A percentile compares a stretch with the other conserved stretches of the same genome.
Evolutionary conservation across 2,329 filamentous ascomycete genomes (phyloP).

Genomic region (Trichoderma guizhouense): DNA sequence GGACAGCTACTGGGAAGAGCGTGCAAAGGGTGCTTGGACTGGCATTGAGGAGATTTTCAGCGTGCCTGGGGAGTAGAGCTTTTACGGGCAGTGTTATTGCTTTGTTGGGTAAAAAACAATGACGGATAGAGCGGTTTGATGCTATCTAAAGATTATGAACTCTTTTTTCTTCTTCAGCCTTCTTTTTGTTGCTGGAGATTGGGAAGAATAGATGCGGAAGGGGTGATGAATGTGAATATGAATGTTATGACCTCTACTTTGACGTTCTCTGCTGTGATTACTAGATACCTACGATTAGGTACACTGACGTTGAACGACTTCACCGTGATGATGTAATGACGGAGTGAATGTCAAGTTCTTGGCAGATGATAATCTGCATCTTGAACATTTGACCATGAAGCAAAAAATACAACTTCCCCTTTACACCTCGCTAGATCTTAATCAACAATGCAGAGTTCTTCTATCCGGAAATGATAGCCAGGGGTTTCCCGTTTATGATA

Average conservation of each 20-base stretch:
- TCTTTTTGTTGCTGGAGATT: background rate
- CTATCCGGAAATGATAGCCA: background rate
- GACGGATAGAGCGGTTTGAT: background rate
- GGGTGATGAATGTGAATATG: background rate
- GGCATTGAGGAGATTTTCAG: slow-evolving; percentile 52
- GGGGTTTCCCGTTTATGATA: background rate
- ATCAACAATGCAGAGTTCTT: background rate
- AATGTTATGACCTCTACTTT: background rate
- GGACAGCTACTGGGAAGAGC: slow-evolving; percentile 92
- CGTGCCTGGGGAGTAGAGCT: slow-evolving; percentile 27
- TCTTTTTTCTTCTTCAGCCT: background rate
- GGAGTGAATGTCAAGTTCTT: background rate
- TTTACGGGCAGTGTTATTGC: slow-evolving; percentile 4
- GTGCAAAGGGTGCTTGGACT: slow-evolving; percentile 64
- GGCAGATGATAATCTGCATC: slow-evolving; percentile 10
- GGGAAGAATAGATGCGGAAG: background rate
- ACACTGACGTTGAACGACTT: too few species aligned
- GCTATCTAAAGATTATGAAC: background rate
- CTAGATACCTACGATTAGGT: background rate
- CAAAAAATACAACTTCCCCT: background rate
- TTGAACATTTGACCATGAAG: background rate
- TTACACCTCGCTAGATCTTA: background rate
- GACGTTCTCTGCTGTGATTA: background rate
- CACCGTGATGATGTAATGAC: background rate
- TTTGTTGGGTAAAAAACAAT: slow-evolving; percentile 11